Percentiles rank a stretch among this genome's conserved stretches.
These are phyloP conservation scores for Botryosphaeria dothidea DNA, from an alignment of 2,329 filamentous ascomycete species.

Conservation along the genomic window DNA sequence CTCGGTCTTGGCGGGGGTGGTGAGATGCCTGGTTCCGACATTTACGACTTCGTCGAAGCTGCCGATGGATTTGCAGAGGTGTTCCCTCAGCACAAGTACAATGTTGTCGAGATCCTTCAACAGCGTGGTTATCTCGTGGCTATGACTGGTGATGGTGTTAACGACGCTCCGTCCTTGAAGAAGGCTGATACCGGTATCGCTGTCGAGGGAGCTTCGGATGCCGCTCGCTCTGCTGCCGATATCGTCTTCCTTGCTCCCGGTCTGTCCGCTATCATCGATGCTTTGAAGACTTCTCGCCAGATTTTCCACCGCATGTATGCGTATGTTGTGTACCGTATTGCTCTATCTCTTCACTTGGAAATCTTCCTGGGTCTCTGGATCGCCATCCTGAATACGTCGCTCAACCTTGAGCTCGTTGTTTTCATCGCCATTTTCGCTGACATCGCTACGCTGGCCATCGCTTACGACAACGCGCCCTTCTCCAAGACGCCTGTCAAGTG, in stretches of 20 bases:
- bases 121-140: conserved; percentile 91
- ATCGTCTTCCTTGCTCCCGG: conserved; percentile 92
- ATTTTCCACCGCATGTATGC: conserved; percentile 98
- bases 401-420: conserved; percentile 85
- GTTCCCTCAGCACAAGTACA: conserved; percentile 94
- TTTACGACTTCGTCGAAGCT: conserved; percentile 94
- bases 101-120: conserved; percentile 89
- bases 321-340: conserved; percentile 94
- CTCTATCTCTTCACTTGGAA: conserved; percentile 85
- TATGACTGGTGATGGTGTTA: conserved; percentile 96
- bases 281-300: conserved; percentile 87
- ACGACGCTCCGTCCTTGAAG: conserved; percentile 89
- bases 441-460: conserved; percentile 87
- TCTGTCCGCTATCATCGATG: conserved; percentile 89
- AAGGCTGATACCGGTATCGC: conserved; percentile 97
- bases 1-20: conserved; percentile 87
- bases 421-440: conserved; percentile 96
- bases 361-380: conserved; percentile 93
- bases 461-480: conserved; percentile 90
- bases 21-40: conserved; percentile 90
- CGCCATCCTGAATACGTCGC: conserved; percentile 77
- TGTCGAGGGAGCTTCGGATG: conserved; percentile 88
- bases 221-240: conserved; percentile 86
- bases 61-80: conserved; percentile 94
- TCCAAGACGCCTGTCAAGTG: conserved; percentile 87